Evolutionary conservation across 2,329 filamentous ascomycete species (phyloP), one percentile per base, ranked within the genome.

Genomic region (Ophiostoma australiae): DNA sequence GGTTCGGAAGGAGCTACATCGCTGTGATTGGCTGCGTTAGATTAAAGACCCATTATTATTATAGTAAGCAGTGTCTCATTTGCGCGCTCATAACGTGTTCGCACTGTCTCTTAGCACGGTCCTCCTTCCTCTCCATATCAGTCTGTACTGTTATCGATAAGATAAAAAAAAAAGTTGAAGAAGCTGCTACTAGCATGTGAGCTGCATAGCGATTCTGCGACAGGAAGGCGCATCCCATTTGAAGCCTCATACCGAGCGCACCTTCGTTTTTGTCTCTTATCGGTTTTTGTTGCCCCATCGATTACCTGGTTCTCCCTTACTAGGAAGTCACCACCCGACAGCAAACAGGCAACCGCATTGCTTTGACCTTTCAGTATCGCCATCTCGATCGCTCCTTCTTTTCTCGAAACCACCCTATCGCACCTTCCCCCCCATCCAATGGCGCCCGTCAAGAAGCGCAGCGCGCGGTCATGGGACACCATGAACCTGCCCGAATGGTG

Each of bases 401-500:
- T 15, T 23, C n/a, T 17, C 52, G 7, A 44, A 65, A 61, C 11
- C 11, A 58, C 15, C 33, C 15, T 23, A 4, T 63, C 61, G 17
- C 37, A 11, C 10, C 58, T 17, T 5, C 27, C 39, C 20, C 31
- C 52, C 7, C 27, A 63, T 17, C 35, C 35, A 11, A 70, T 82
- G 80, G 76, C 78, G 5, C 75, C 77, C 4, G 78, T 79, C 67
- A 72, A 72, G 55, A 75, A 78, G 33, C 84, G 82, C 77, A 82
- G 84, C 70, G 78, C 82, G 69, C 79, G 87, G 74, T 83, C 83
- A 37, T 94, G 91, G 88, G 87, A 90, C 76, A 87, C 86, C 17
- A 82, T 93, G 70, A 90, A 86, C 1, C 90, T 91, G 20, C 82
- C 89, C 6, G 85, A 90, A 87, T 98, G 94, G 93, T 88, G 95